phyloP scores from a whole-genome alignment of 2,329 filamentous ascomycete genomes.

The Aurifilum marmelostoma region DNA sequence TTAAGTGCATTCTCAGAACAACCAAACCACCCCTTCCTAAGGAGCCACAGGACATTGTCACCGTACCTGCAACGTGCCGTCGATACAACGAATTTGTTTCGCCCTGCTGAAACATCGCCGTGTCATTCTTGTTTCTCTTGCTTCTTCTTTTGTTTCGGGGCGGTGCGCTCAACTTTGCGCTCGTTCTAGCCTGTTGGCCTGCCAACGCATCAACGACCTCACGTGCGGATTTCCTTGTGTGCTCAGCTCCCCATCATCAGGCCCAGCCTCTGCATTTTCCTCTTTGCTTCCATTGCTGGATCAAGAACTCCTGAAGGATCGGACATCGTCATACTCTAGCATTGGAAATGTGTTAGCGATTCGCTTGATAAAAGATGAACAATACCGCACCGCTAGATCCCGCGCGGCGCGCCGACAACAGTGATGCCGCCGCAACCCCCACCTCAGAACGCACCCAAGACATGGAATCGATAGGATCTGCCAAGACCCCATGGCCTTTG shows the following conservation, averaged over 20 bases:
- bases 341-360: too few relatives aligned
- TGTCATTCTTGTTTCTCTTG: too few relatives aligned
- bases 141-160: neutral
- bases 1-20: neutral
- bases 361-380: neutral
- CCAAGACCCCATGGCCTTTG: conserved; percentile 32
- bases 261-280: neutral
- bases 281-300: neutral
- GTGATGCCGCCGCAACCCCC: neutral
- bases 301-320: neutral
- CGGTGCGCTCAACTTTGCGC: neutral
- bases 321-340: neutral
- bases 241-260: neutral
- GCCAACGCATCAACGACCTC: neutral
- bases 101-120: neutral
- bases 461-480: neutral
- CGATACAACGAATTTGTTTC: neutral
- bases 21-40: neutral
- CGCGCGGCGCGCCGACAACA: neutral
- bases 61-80: neutral
- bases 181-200: neutral
- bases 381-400: neutral
- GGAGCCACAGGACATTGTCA: neutral
- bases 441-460: neutral
- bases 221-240: neutral